phyloP scores from a whole-genome alignment of 306 rosid genomes.

The Calophaca sinica region DNA sequence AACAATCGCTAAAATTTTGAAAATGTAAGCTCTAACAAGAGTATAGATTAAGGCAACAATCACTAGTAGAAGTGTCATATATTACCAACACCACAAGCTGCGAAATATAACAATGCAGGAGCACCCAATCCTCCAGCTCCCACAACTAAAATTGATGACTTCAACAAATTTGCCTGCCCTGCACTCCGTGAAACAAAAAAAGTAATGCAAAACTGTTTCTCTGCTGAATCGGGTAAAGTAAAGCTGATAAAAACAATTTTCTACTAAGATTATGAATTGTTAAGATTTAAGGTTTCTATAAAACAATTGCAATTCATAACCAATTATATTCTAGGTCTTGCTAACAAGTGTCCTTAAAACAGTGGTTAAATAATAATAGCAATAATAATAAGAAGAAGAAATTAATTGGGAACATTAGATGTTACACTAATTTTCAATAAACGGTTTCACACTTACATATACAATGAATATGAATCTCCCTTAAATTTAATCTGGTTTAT shows the following conservation, averaged over 20 bases:
- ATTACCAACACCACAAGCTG: slow-evolving; percentile 91
- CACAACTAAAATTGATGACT: slow-evolving; percentile 82
- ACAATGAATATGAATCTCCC: background rate
- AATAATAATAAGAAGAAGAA: no score
- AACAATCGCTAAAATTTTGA: background rate
- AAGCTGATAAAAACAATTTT: background rate
- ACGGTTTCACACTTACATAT: no score
- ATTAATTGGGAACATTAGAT: no score
- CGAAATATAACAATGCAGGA: slow-evolving; percentile 87
- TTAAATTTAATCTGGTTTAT: background rate
- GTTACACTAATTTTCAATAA: no score
- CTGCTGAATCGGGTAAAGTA: background rate
- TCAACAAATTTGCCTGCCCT: slow-evolving; percentile 82
- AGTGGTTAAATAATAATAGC: no score
- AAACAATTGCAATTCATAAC: slow-evolving; percentile 9
- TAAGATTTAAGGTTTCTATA: background rate
- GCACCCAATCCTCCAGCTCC: slow-evolving; percentile 99
- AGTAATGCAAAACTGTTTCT: background rate
- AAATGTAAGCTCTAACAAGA: slow-evolving; percentile 42
- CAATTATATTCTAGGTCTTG: background rate
- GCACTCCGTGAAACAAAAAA: slow-evolving; percentile 23
- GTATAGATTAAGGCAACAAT: slow-evolving; percentile 7
- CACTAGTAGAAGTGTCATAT: background rate
- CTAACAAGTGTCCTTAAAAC: background rate
- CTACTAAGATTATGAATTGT: background rate